These are phyloP conservation scores for Teratosphaeria destructans DNA, from an alignment of 2,329 filamentous ascomycete species.

Conservation along the genomic window DNA sequence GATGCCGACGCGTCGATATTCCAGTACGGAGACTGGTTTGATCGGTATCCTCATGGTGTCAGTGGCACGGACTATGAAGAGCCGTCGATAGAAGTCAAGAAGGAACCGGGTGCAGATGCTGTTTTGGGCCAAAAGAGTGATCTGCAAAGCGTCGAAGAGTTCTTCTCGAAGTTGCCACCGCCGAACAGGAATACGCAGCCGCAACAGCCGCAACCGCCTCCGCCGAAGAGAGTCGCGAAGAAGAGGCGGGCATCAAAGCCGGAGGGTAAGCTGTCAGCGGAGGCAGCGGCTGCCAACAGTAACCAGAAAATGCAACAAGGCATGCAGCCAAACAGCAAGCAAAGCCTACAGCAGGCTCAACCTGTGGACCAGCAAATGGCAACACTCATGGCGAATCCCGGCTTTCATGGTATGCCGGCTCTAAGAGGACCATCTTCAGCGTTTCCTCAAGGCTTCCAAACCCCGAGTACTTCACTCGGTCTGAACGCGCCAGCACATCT, in stretches of 20 bases:
- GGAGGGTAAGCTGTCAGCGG: conserved; percentile 6
- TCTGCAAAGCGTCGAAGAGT: conserved; percentile 88
- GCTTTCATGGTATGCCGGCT: not conserved
- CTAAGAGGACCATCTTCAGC: conserved; percentile 39
- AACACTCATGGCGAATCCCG: not conserved
- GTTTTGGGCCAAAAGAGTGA: conserved; percentile 82
- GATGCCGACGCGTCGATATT: conserved; percentile 52
- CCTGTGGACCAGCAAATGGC: not conserved
- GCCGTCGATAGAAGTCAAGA: conserved; percentile 51
- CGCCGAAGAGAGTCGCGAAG: conserved; percentile 25
- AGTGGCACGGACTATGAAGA: conserved; percentile 76
- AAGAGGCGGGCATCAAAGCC: conserved; percentile 22
- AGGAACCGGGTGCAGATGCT: conserved; percentile 73
- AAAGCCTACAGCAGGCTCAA: not conserved
- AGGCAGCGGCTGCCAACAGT: conserved; percentile 8
- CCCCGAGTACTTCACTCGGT: conserved; percentile 21
- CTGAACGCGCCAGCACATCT: conserved; percentile 29
- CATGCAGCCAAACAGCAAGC: conserved; percentile 6
- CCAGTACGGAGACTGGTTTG: conserved; percentile 97
- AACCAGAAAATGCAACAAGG: conserved; percentile 3
- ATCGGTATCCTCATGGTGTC: conserved; percentile 85
- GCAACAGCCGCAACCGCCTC: conserved; percentile 8
- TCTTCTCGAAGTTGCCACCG: conserved; percentile 71
- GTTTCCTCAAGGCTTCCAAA: conserved; percentile 20
- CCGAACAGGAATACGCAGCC: conserved; percentile 30